Conservation (phyloP, 805 yeast genomes). For the Kodamaea hsintzibuensis region DNA sequence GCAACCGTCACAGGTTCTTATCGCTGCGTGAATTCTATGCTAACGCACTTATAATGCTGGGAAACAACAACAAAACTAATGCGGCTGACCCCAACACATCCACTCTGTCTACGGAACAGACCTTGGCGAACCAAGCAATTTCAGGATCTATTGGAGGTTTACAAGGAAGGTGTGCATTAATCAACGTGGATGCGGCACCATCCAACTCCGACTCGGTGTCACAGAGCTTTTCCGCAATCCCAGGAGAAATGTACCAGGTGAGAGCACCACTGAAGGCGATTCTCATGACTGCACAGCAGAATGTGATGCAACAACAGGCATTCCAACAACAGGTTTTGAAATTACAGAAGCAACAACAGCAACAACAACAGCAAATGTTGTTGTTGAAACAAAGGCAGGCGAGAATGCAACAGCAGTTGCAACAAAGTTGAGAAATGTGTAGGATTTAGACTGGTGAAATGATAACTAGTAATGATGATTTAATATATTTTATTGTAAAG, state of each 20-base stretch:
- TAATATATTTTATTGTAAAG: background rate
- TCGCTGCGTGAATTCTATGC: conserved; percentile 95
- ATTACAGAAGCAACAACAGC: conserved; percentile 40
- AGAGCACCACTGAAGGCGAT: conserved; percentile 49
- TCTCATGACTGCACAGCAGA: conserved; percentile 42
- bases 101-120: conserved; percentile 31
- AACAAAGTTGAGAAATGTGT: background rate
- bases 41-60: conserved; percentile 70
- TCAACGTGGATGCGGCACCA: conserved; percentile 56
- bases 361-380: conserved; percentile 24
- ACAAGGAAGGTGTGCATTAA: conserved; percentile 76
- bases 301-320: conserved; percentile 42
- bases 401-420: conserved; percentile 11
- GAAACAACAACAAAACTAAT: conserved; percentile 46
- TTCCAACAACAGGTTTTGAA: conserved; percentile 46
- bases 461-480: background rate
- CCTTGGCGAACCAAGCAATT: conserved; percentile 48
- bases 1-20: conserved; percentile 70
- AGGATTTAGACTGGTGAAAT: background rate
- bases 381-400: conserved; percentile 33
- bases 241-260: conserved; percentile 54
- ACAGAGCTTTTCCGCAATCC: conserved; percentile 54
- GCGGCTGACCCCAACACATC: conserved; percentile 10
- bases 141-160: conserved; percentile 65
- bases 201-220: conserved; percentile 25